Base-by-base conservation (phyloP, 495 filamentous ascomycete species). In the Penicillium goetzii region DNA sequence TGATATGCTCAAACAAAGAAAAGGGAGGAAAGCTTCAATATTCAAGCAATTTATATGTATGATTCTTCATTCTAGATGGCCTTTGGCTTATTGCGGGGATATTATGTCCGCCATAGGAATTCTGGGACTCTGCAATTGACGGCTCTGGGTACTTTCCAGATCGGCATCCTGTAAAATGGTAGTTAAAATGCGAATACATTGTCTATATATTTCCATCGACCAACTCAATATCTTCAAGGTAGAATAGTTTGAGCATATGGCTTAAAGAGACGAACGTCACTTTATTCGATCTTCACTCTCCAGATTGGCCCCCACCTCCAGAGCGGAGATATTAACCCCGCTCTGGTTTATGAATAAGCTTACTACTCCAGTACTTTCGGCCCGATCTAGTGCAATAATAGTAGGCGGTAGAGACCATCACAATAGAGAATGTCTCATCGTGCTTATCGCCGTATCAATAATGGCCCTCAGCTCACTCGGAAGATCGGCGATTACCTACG, bases 271-370 rank as follows among this genome's bases (percentile, higher is more conserved):
- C 36, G 14, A 19, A 43, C 7, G 6, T 19, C 40, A 43, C n/a
- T 8, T 4, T 19, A 11, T 23, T 11, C 14, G 19, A 45, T 23
- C 41, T 52, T 1, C 49, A n/a, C 32, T 32, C 12, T 28, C 30
- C 9, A 52, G 26, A 32, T 5, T 12, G n/a, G 25, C 9, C 19
- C 25, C 28, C 21, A 19, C 17, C 12, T 8, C 19, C 5, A 19
- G 17, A 50, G 57, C 57, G 57, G 57, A 59, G 17, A 59, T 76
- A 65, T 26, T 65, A 65, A 56, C 62, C 49, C 62, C 62, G 62
- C 51, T 49, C 34, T 53, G 38, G 17, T 19, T 3, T n/a, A 40
- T 5, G 36, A n/a, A n/a, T n/a, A n/a, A 12, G 12, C 36, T 5
- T 17, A 12, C 1, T 36, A 36, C 30, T 8, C 6, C 30, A 12